A percentile compares a stretch with the other conserved stretches of the same genome.
Evolutionary conservation across 331 rosid species (phyloP).

Genomic region (Spiraea crenata): DNA sequence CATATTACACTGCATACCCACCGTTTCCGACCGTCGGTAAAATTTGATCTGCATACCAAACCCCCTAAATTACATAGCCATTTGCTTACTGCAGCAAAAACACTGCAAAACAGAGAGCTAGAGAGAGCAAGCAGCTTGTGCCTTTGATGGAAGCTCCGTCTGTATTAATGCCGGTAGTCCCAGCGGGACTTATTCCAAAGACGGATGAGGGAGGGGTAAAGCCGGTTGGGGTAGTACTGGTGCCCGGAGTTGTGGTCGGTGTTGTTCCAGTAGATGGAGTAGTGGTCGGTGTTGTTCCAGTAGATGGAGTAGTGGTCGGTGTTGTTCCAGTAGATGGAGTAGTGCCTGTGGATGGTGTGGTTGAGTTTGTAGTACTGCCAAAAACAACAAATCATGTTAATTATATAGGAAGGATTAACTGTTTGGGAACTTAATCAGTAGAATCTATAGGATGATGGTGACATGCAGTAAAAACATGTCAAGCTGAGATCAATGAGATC

Average conservation of each 20-base stretch:
- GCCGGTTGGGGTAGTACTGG: slow-evolving; percentile 29
- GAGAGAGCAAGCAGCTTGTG: slow-evolving; percentile 23
- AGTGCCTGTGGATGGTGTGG: slow-evolving; percentile 28
- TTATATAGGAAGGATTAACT: too few species aligned
- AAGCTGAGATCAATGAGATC: slow-evolving; percentile 17
- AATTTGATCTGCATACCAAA: slow-evolving; percentile 47
- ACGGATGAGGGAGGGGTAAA: slow-evolving; percentile 13
- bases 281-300: slow-evolving; percentile 42
- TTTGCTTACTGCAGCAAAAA: slow-evolving; percentile 6
- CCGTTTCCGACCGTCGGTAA: slow-evolving; percentile 19
- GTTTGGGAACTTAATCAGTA: too few species aligned
- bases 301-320: slow-evolving; percentile 21
- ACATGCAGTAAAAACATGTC: slow-evolving; percentile 2
- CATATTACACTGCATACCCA: not conserved
- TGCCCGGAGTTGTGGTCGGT: slow-evolving; percentile 5
- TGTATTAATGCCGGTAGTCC: slow-evolving; percentile 25
- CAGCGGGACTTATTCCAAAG: slow-evolving; percentile 57
- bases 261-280: slow-evolving; percentile 39
- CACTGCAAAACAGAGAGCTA: slow-evolving; percentile 36
- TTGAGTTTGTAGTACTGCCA: slow-evolving; percentile 10
- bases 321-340: slow-evolving; percentile 37
- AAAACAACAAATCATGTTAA: not conserved
- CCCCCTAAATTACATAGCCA: not conserved
- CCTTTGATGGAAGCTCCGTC: slow-evolving; percentile 22
- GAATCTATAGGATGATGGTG: not conserved